Conservation (phyloP, 371 early-diverging fungal species). For the Rhizopus delemar region DNA sequence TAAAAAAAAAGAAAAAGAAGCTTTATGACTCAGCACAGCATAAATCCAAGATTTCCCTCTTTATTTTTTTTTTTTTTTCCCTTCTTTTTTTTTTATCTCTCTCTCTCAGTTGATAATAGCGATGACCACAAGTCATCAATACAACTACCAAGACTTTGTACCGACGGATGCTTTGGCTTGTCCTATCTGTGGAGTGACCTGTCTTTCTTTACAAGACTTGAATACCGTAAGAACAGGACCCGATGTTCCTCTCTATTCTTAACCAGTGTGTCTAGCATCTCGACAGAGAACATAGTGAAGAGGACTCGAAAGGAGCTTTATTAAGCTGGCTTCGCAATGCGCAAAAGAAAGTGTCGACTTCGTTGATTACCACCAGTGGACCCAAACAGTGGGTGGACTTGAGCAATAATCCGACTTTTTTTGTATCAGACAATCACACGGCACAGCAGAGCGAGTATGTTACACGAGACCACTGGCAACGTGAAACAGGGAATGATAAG, state of each 20-base stretch:
- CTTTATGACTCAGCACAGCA: constrained; percentile 1
- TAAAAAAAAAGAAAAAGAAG: neutral
- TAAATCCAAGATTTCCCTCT: neutral
- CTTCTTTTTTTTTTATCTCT: constrained; percentile 2
- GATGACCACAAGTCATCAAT: constrained; percentile 25
- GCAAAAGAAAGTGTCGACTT: constrained; percentile 46
- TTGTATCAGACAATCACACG: constrained; percentile 35
- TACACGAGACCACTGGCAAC: constrained; percentile 61
- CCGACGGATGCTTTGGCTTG: constrained; percentile 48
- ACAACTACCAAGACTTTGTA: constrained; percentile 48
- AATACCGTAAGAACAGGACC: constrained; percentile 32
- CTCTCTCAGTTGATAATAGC: constrained; percentile 1
- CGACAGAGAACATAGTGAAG: constrained; percentile 41
- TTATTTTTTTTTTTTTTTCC: constrained; percentile 7
- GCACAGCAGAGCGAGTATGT: constrained; percentile 38
- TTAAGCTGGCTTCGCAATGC: constrained; percentile 49
- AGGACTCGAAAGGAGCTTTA: constrained; percentile 50
- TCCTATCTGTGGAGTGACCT: constrained; percentile 56
- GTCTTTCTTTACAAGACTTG: constrained; percentile 45
- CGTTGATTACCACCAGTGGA: constrained; percentile 21
- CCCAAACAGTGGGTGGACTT: constrained; percentile 36
- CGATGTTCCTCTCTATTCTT: neutral
- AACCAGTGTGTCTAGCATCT: constrained; percentile 33
- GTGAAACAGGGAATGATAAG: constrained; percentile 37
- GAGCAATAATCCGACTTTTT: constrained; percentile 26